Percentiles rank a stretch among this genome's conserved stretches.
Conservation (phyloP, 257 asterid genomes). For the Solanum chiquidenum region DNA sequence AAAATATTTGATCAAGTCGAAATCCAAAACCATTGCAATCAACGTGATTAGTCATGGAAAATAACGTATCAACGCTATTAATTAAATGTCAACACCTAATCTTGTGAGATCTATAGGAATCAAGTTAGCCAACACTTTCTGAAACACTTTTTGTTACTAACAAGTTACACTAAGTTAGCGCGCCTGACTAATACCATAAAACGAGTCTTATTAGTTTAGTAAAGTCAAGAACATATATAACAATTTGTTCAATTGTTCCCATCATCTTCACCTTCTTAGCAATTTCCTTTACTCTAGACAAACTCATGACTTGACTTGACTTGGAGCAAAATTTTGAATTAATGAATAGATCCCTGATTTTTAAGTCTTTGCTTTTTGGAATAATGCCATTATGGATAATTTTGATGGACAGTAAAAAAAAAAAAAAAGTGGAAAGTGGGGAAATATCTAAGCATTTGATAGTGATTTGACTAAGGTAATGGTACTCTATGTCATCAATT, state of each 20-base stretch:
- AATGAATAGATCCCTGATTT: not conserved
- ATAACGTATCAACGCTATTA: not conserved
- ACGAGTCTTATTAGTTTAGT: not conserved
- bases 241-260: not conserved
- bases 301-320: not conserved
- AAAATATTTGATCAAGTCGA: not conserved
- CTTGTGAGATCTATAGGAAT: no score
- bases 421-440: not conserved
- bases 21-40: not conserved
- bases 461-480: not conserved
- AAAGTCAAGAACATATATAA: not conserved
- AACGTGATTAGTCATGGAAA: not conserved
- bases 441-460: not conserved
- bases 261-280: not conserved
- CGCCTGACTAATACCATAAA: not conserved
- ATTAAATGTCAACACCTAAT: not conserved
- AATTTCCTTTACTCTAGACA: not conserved
- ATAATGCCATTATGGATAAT: slow-evolving; percentile 3
- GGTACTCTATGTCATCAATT: not conserved
- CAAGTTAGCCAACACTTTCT: not conserved
- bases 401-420: not conserved
- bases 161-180: not conserved
- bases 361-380: not conserved
- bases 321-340: not conserved
- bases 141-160: not conserved